A percentile compares a stretch with the other conserved stretches of the same genome.
Conservation (phyloP, 495 filamentous ascomycete species). For the Daldinia concentrica region DNA sequence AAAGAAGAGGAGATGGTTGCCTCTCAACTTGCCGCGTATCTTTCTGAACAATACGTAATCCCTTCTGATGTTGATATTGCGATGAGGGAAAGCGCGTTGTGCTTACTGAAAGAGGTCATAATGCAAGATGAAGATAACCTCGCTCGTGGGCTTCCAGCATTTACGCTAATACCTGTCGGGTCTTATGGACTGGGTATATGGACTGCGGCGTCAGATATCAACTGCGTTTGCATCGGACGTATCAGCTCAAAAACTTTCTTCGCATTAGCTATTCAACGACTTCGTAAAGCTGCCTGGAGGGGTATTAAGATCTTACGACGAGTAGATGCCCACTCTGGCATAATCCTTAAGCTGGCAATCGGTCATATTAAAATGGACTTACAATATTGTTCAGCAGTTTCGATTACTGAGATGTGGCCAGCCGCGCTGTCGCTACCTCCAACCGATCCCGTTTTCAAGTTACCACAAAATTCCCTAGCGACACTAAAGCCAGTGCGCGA, state of each 20-base stretch:
- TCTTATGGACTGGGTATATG: conserved; percentile 68
- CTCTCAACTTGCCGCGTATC: conserved; percentile 39
- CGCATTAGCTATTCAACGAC: conserved; percentile 57
- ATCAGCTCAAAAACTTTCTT: conserved; percentile 66
- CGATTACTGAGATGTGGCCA: conserved; percentile 56
- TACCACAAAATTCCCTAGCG: conserved; percentile 58
- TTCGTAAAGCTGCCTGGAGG: conserved; percentile 53
- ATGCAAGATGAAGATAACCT: conserved; percentile 14
- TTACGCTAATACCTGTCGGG: conserved; percentile 65
- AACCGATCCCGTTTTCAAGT: conserved; percentile 56
- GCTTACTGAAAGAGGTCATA: conserved; percentile 55
- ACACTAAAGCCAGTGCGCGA: conserved; percentile 67
- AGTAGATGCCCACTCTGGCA: conserved; percentile 61
- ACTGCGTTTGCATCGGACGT: conserved; percentile 66
- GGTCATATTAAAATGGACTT: conserved; percentile 62
- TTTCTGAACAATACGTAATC: conserved; percentile 47
- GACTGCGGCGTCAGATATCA: conserved; percentile 63
- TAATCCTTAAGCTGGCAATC: conserved; percentile 65
- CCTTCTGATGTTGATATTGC: conserved; percentile 54
- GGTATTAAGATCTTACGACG: conserved; percentile 61
- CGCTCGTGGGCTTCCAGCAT: conserved; percentile 44
- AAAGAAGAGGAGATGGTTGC: conserved; percentile 36
- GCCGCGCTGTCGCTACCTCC: conserved; percentile 45
- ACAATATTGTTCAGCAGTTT: conserved; percentile 66
- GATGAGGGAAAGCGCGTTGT: conserved; percentile 54